These are phyloP conservation scores for Pseudogymnoascus sp. DNA, from an alignment of 2,329 filamentous ascomycete genomes.

Conservation along the genomic window DNA sequence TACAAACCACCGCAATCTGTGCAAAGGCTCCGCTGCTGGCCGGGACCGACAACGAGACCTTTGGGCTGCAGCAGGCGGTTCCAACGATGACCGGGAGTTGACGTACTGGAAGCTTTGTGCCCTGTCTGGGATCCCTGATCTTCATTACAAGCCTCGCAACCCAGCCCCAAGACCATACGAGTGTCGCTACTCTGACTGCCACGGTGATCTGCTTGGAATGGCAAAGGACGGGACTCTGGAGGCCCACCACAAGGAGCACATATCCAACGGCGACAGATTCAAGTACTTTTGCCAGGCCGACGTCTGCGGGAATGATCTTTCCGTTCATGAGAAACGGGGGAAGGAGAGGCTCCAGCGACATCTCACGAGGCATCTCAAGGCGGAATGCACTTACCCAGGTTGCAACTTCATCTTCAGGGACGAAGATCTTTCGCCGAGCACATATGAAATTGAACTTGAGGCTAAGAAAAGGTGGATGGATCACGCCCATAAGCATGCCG, in stretches of 20 bases:
- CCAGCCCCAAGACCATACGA: background rate
- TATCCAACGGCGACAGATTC: background rate
- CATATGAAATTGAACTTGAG: background rate
- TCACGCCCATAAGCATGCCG: background rate
- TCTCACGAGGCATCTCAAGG: background rate
- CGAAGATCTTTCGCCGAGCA: background rate
- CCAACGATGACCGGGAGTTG: background rate
- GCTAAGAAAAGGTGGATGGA: background rate
- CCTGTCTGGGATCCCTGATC: background rate
- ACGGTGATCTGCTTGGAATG: background rate
- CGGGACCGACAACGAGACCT: background rate
- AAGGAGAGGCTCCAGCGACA: background rate
- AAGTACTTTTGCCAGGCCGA: background rate
- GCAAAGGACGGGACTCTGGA: background rate
- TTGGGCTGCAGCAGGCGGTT: background rate
- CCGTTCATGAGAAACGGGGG: background rate
- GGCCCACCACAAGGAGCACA: background rate
- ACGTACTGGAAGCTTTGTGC: constrained; percentile 3
- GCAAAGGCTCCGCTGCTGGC: background rate
- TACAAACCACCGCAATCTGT: constrained; percentile 3
- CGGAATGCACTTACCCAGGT: background rate
- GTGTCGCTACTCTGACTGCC: background rate
- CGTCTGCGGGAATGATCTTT: background rate
- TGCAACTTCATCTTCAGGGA: background rate
- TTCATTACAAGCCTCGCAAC: background rate